Conservation (phyloP, 108 stramenopile species). For the Asterionellopsis glacialis region DNA sequence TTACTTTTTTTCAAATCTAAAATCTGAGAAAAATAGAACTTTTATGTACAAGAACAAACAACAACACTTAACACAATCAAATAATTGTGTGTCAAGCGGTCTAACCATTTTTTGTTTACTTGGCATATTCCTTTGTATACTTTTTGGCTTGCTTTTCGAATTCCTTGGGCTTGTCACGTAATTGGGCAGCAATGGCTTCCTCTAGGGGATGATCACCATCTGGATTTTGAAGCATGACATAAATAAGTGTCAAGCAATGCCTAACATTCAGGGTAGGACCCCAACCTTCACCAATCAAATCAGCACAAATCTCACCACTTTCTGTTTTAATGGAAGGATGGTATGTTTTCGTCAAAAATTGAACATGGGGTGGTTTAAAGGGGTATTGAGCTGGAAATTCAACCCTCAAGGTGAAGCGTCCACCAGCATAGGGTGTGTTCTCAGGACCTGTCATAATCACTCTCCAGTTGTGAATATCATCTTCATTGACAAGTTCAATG, state of each 20-base stretch:
- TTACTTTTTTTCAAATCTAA: no score
- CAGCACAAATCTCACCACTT: conserved; percentile 79
- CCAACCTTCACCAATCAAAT: conserved; percentile 70
- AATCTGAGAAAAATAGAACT: no score
- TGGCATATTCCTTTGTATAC: conserved; percentile 56
- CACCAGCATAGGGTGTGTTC: conserved; percentile 73
- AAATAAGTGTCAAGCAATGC: conserved; percentile 34
- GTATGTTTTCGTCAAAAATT: conserved; percentile 78
- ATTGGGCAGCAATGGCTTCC: conserved; percentile 38
- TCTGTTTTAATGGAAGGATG: conserved; percentile 80
- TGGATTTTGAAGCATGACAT: conserved; percentile 40
- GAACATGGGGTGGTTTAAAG: conserved; percentile 83
- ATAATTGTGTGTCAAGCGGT: no score
- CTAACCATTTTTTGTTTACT: conserved; percentile 26
- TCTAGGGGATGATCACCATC: conserved; percentile 56
- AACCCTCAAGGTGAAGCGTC: conserved; percentile 56
- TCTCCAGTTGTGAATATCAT: conserved; percentile 44
- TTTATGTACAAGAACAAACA: no score
- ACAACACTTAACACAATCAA: no score
- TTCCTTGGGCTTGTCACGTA: conserved; percentile 53
- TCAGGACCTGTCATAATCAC: conserved; percentile 42
- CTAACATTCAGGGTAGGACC: conserved; percentile 55
- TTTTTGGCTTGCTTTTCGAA: conserved; percentile 64
- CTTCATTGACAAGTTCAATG: conserved; percentile 22
- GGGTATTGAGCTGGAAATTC: conserved; percentile 82